A percentile compares a stretch with the other conserved stretches of the same genome.
Conservation (phyloP, 2,329 filamentous ascomycete genomes). For the Nothophoma quercina region DNA sequence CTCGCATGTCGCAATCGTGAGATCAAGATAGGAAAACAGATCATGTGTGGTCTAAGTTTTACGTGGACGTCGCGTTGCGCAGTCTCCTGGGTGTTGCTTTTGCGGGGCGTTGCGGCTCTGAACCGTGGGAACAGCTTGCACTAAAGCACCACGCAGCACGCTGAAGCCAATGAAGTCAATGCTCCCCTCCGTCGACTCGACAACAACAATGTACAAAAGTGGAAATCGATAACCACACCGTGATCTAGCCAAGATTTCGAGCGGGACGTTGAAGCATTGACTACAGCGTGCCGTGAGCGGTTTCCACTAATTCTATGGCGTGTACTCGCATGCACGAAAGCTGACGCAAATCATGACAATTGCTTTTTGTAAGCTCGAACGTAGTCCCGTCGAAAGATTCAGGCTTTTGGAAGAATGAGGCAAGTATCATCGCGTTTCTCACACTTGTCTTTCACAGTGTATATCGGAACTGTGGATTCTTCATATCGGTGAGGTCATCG, state of each 20-base stretch:
- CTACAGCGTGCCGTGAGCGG: background rate
- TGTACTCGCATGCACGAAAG: background rate
- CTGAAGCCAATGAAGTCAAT: background rate
- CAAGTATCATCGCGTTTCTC: background rate
- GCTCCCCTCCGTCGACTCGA: background rate
- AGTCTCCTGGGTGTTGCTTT: background rate
- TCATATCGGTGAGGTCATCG: conserved; percentile 59
- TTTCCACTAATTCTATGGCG: too few species aligned
- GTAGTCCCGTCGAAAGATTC: background rate
- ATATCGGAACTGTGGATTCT: conserved; percentile 34
- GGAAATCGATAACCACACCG: background rate
- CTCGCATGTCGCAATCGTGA: background rate
- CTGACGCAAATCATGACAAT: background rate
- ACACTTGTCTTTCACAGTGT: conserved; percentile 12
- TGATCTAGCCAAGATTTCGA: background rate
- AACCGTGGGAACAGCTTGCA: background rate
- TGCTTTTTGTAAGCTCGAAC: background rate
- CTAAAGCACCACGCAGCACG: background rate
- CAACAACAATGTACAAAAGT: background rate
- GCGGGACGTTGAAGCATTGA: background rate
- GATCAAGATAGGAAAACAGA: background rate
- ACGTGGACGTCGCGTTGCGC: background rate
- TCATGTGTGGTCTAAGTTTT: background rate
- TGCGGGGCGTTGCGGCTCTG: background rate
- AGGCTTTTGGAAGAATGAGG: background rate